Conservation (phyloP, 2,329 filamentous ascomycete species). For the Zasmidium citrigriseum region DNA sequence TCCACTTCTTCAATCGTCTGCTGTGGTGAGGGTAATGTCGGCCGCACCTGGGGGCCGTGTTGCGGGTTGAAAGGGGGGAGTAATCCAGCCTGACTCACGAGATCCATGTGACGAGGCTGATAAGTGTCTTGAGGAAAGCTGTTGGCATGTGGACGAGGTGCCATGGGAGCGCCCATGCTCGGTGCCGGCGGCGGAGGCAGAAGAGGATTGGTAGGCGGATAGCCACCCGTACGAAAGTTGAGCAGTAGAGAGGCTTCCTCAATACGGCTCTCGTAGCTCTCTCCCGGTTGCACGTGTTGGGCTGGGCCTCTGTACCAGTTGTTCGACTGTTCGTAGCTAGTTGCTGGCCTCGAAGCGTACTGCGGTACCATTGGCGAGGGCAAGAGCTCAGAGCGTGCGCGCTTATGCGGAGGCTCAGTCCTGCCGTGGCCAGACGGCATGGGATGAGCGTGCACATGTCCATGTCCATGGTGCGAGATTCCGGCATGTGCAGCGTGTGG, state of each 20-base stretch:
- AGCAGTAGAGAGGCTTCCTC: constrained; percentile 50
- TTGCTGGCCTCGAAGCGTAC: constrained; percentile 45
- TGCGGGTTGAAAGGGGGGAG: constrained; percentile 33
- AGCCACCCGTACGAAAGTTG: constrained; percentile 41
- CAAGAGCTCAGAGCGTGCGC: constrained; percentile 60
- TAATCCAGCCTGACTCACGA: constrained; percentile 16
- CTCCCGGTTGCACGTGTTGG: constrained; percentile 16
- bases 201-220: constrained; percentile 18
- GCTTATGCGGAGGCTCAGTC: constrained; percentile 58
- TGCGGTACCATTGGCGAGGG: constrained; percentile 45
- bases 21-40: constrained; percentile 27
- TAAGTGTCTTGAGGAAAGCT: constrained; percentile 31
- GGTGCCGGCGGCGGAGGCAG: constrained; percentile 11
- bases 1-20: constrained; percentile 19
- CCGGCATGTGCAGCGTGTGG: constrained; percentile 8
- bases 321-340: constrained; percentile 46
- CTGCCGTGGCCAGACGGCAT: constrained; percentile 29
- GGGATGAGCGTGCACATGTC: constrained; percentile 21
- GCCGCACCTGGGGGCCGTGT: constrained; percentile 9
- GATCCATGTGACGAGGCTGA: constrained; percentile 25
- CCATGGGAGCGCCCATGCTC: constrained; percentile 3
- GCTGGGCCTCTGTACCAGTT: constrained; percentile 20
- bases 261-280: constrained; percentile 37
- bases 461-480: constrained; percentile 14
- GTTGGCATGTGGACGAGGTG: constrained; percentile 33